phyloP scores from a whole-genome alignment of 2,329 filamentous ascomycete genomes.

The Diaporthe longicolla region DNA sequence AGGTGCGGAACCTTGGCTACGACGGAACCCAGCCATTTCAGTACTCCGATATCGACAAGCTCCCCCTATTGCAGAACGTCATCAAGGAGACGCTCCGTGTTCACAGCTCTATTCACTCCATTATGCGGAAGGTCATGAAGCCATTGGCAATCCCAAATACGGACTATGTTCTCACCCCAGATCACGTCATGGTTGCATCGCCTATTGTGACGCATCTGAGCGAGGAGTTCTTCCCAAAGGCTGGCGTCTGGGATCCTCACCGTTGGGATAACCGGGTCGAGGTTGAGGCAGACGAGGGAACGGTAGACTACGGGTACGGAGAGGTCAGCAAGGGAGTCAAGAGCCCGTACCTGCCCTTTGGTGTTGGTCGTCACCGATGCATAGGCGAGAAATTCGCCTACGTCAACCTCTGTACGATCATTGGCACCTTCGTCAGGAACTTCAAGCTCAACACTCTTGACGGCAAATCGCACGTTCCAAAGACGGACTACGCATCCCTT shows the following conservation, averaged over 20 bases:
- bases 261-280: constrained; percentile 34
- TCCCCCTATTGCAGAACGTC: constrained; percentile 73
- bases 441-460: constrained; percentile 72
- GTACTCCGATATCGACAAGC: constrained; percentile 70
- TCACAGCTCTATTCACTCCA: constrained; percentile 80
- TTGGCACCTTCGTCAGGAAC: constrained; percentile 72
- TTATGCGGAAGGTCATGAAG: constrained; percentile 80
- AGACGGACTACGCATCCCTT: constrained; percentile 74
- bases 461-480: constrained; percentile 67
- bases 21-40: constrained; percentile 62
- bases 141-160: constrained; percentile 72
- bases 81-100: constrained; percentile 81
- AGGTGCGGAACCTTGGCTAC: constrained; percentile 64
- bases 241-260: constrained; percentile 37
- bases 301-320: constrained; percentile 42
- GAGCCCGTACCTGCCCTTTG: constrained; percentile 70
- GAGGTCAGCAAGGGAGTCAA: constrained; percentile 43
- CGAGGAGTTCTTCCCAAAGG: constrained; percentile 69
- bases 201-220: constrained; percentile 60
- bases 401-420: constrained; percentile 75
- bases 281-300: constrained; percentile 14
- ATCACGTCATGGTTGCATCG: constrained; percentile 58
- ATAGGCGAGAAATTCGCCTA: constrained; percentile 85
- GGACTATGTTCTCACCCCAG: constrained; percentile 70
- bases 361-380: constrained; percentile 79